Conservation (phyloP, 116 monocot species). For the Zostera marina region DNA sequence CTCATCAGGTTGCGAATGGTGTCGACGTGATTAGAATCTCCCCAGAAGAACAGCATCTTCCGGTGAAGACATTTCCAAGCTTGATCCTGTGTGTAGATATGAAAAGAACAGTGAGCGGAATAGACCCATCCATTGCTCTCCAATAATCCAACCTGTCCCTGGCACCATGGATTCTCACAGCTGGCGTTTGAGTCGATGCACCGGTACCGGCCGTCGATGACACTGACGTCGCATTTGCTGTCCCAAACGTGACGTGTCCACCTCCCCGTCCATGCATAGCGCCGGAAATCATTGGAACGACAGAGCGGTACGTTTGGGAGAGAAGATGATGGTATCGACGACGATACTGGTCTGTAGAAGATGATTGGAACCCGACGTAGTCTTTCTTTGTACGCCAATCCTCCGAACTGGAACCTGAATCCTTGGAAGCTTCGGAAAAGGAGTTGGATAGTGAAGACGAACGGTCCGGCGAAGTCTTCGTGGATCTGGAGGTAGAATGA, state of each 20-base stretch:
- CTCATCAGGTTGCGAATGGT: slow-evolving; percentile 68
- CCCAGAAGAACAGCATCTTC: slow-evolving; percentile 89
- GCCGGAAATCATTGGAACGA: slow-evolving; percentile 12
- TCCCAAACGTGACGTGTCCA: slow-evolving; percentile 60
- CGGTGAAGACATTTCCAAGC: slow-evolving; percentile 57
- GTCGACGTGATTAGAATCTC: slow-evolving; percentile 94
- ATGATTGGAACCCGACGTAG: no score
- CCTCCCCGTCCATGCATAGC: slow-evolving; percentile 46
- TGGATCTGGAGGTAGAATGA: slow-evolving; percentile 55
- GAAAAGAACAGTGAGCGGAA: slow-evolving; percentile 73
- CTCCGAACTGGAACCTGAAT: slow-evolving; percentile 42
- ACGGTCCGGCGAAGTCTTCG: slow-evolving; percentile 42
- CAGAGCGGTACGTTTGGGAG: slow-evolving; percentile 26
- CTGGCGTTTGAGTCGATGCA: no score
- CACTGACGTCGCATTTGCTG: slow-evolving; percentile 22
- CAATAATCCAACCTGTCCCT: slow-evolving; percentile 40
- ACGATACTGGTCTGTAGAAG: no score
- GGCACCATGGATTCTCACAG: slow-evolving; percentile 74
- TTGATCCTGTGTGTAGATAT: slow-evolving; percentile 20
- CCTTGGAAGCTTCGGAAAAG: slow-evolving; percentile 74
- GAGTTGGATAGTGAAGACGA: slow-evolving; percentile 51
- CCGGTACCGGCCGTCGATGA: slow-evolving; percentile 51
- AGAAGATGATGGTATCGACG: neutral
- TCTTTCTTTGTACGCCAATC: slow-evolving; percentile 38
- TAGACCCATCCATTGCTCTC: slow-evolving; percentile 98